Percentiles rank a stretch among this genome's conserved stretches.
Evolutionary conservation across 2,329 filamentous ascomycete genomes (phyloP).

Genomic region (Apiospora saccharicola): DNA sequence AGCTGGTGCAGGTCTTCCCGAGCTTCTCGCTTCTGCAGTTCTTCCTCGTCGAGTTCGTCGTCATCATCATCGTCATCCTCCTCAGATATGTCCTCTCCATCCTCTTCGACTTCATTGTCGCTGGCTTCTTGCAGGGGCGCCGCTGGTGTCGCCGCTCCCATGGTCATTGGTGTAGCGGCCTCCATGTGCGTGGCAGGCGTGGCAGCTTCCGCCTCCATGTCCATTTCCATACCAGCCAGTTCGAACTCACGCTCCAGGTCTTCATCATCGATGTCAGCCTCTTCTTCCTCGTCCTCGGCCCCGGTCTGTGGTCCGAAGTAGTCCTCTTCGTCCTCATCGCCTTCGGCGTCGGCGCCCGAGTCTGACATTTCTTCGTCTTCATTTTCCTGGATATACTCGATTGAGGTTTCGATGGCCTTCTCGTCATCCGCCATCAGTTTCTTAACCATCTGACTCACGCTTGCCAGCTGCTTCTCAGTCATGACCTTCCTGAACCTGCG

Average conservation of each 20-base stretch:
- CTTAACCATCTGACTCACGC: conserved; percentile 82
- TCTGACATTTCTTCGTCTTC: conserved; percentile 52
- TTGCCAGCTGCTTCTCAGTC: conserved; percentile 83
- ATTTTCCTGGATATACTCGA: conserved; percentile 65
- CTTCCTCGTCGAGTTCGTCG: conserved; percentile 62
- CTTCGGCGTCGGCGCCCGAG: conserved; percentile 57
- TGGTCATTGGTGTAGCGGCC: conserved; percentile 54
- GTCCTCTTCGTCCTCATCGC: conserved; percentile 64
- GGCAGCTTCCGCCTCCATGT: conserved; percentile 31
- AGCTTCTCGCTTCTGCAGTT: conserved; percentile 58
- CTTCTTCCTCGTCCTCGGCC: conserved; percentile 50
- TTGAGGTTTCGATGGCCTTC: conserved; percentile 64
- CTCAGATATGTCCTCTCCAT: conserved; percentile 52
- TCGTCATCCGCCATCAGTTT: conserved; percentile 75
- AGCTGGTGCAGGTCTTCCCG: conserved; percentile 61
- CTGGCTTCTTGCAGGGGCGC: conserved; percentile 50
- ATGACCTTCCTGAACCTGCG: conserved; percentile 84
- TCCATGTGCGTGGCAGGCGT: conserved; percentile 53
- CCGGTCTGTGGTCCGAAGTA: conserved; percentile 46
- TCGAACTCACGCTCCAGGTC: conserved; percentile 61
- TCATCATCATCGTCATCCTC: conserved; percentile 60
- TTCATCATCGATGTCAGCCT: conserved; percentile 47
- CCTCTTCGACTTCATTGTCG: conserved; percentile 50
- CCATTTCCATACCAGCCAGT: conserved; percentile 30
- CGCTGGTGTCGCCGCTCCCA: conserved; percentile 53